Evolutionary conservation across 345 rosid genomes (phyloP), one percentile per base, ranked within the genome.

Genomic region (Populus pruinosa): DNA sequence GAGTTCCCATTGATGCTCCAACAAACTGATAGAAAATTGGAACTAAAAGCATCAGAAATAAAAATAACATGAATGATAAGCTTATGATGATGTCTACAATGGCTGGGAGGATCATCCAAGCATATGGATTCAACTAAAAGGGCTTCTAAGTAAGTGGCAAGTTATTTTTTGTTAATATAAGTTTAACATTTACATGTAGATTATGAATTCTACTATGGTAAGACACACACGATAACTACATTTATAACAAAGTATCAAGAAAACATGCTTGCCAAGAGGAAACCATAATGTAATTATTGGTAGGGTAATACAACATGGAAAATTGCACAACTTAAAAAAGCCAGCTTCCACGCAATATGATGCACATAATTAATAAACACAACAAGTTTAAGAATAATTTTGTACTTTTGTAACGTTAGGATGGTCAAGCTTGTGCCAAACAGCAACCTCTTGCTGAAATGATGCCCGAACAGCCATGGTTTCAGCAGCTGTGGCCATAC

Each of bases 1-100:
- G 86, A 39, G 97, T 90, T 81, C 99, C 98, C 96, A 96, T 87
- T 12, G 98, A 92, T 56, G 98, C 99, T 73, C 99, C 98, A 75
- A 93, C 79, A 81, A 96, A 93, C 99, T 96, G 87, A 74, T 56
- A 39, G 70, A 69, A 25, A 81, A 23, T 44, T 27, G 18, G 1
- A n/a, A n/a, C 9, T 53, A 12, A 43, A 9, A 55, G 74, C 25
- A 67, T 79, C 25, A 53, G n/a, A 79, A 66, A 68, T 7, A 67
- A 38, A 43, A 39, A 33, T 50, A 49, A 61, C 29, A 36, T 11
- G 4, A 10, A 63, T 12, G 76, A 25, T 55, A 29, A 50, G 5
- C 27, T 56, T 63, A 64, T 21, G 49, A 44, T 71, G 73, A 71
- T 29, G 65, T 17, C 35, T n/a, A 70, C 69, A 72, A 67, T 36